phyloP scores from a whole-genome alignment of 768 basidiomycete species.

The Ramaria rubella region DNA sequence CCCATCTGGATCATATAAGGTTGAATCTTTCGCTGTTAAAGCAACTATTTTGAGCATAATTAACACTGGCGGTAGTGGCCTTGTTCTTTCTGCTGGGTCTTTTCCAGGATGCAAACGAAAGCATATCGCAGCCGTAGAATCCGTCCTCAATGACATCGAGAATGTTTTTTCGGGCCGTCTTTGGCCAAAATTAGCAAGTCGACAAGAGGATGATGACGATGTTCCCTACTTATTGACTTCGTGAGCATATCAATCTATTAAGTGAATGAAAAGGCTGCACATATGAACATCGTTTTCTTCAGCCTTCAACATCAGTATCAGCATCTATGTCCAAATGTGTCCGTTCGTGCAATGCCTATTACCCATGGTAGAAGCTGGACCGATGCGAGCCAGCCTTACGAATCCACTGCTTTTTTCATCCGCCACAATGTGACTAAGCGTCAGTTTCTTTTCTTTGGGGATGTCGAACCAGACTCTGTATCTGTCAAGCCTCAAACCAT shows the following conservation, averaged over 20 bases:
- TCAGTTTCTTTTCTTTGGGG: conserved; percentile 92
- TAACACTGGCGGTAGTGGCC: conserved; percentile 35
- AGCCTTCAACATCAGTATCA: conserved; percentile 52
- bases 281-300: conserved; percentile 10
- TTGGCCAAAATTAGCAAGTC: conserved; percentile 82
- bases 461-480: conserved; percentile 82
- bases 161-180: conserved; percentile 68
- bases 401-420: conserved; percentile 82
- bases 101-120: conserved; percentile 48
- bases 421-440: conserved; percentile 50
- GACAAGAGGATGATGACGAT: conserved; percentile 55
- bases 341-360: conserved; percentile 61
- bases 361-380: conserved; percentile 57
- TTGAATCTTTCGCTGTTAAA: not conserved
- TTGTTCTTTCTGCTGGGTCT: conserved; percentile 81
- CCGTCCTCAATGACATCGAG: conserved; percentile 63
- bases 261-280: conserved; percentile 5
- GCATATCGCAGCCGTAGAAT: conserved; percentile 52
- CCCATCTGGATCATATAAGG: conserved; percentile 81
- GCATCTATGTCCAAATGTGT: conserved; percentile 45
- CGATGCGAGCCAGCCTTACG: conserved; percentile 47
- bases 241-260: conserved; percentile 36
- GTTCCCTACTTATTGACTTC: conserved; percentile 55
- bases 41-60: too few relatives aligned
- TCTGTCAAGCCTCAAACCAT: conserved; percentile 53